Base-by-base conservation (phyloP, 2,329 filamentous ascomycete genomes). In the Alternaria alternata region DNA sequence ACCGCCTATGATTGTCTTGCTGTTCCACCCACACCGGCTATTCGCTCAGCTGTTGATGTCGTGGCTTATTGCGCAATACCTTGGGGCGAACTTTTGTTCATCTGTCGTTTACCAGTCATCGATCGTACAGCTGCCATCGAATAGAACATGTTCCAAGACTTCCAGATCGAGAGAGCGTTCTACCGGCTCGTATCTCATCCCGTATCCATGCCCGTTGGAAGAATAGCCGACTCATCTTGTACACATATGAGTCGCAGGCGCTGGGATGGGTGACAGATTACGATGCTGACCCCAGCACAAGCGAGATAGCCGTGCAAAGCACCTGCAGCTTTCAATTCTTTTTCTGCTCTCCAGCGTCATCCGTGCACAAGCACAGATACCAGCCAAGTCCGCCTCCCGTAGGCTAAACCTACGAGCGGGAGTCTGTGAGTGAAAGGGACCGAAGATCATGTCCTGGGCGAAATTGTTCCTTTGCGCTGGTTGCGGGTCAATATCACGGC, bases 401-500 rank as follows among this genome's bases (percentile, higher is more conserved):
- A 71, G 75, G 64, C 70, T 73, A 74, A 74, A 75, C 58, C 65
- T 67, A 69, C 62, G 63, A 68, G 65, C 73, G 73, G 74, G 71
- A 75, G 69, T 73, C 74, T 74, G 74, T 75, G 74, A 65, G 66
- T 62, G 52, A 63, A 67, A 64, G 55, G 61, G 53, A 55, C 63
- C 57, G 73, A 61, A 68, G 70, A 76, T 75, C 72, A 68, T 64
- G 62, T 69, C 64, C 46, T 49, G 63, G 67, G 68, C 63, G 63
- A 74, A 67, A 70, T 68, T 67, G 53, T 44, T 42, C 52, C 39
- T 42, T 14, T 22, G 18, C 38, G 38, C 38, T 41, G 38, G 38
- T 55, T 32, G 20, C 56, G 46, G 30, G 38, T 34, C 51, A 38
- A 61, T 69, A 69, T 68, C 59, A 62, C 51, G 42, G 42, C 54